Evolutionary conservation across 306 rosid species (phyloP).

Genomic region (Vigna nakashimae): DNA sequence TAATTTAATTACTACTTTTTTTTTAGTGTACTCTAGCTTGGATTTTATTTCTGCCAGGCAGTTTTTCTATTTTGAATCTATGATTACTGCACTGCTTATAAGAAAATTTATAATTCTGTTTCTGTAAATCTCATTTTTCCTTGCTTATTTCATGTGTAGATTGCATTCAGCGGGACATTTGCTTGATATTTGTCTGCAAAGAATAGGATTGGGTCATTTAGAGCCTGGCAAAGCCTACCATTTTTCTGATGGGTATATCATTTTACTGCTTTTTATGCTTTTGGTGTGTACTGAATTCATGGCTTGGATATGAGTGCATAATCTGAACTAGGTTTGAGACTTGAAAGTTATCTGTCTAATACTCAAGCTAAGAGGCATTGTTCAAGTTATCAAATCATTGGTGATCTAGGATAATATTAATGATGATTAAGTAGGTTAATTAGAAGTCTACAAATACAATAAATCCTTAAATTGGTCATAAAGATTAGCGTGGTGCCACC

Average conservation of each 20-base stretch:
- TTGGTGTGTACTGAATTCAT: conserved; percentile 8
- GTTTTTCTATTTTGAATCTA: conserved; percentile 11
- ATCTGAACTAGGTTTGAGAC: conserved; percentile 11
- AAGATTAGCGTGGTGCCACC: conserved; percentile 1
- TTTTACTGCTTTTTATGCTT: background rate
- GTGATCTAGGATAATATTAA: conserved; percentile 3
- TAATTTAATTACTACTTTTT: background rate
- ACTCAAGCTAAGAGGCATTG: conserved; percentile 7
- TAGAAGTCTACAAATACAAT: background rate
- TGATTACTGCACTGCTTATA: conserved; percentile 12
- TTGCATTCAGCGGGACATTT: conserved; percentile 85
- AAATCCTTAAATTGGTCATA: background rate
- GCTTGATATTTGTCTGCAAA: conserved; percentile 68
- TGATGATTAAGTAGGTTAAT: conserved; percentile 18
- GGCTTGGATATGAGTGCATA: background rate
- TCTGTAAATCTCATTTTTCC: conserved; percentile 11
- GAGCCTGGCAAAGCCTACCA: conserved; percentile 80
- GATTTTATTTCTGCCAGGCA: background rate
- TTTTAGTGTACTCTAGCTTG: background rate
- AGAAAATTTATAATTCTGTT: conserved; percentile 21
- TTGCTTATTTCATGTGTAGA: conserved; percentile 45
- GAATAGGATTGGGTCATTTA: conserved; percentile 65
- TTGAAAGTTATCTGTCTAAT: conserved; percentile 26
- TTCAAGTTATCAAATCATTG: conserved; percentile 12
- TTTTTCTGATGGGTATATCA: conserved; percentile 76